Base-by-base conservation (phyloP, 2,329 filamentous ascomycete genomes). In the Clonostachys byssicola region DNA sequence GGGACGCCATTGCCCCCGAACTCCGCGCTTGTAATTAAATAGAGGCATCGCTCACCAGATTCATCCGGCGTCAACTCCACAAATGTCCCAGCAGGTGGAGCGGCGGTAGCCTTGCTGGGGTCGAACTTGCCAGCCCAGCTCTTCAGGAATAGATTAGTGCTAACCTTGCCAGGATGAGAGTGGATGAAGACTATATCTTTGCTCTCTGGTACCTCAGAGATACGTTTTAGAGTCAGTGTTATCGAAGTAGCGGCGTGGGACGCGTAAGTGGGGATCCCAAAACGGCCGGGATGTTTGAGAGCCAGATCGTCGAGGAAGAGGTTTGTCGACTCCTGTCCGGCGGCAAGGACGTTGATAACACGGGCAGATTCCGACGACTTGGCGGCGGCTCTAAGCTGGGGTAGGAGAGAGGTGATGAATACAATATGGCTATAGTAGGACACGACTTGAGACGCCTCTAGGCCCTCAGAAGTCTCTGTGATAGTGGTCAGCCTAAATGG, bases 301-400 rank as follows among this genome's bases (percentile, higher is more conserved):
- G 38, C 14, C 12, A 44, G 9, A 34, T 48, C 46, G 34, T 41
- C 20, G 34, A 40, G 42, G 16, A 40, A 34, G 34, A 48, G 12
- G 14, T 18, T 23, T n/a, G 44, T 39, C 18, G 44, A 36, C 47
- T 49, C 44, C 14, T 35, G 23, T 3, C 39, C 40, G 10, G 47
- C 40, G 13, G 47, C 43, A 12, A 46, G n/a, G 45, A 46, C 38
- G 18, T 16, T 34, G 18, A 46, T 20, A n/a, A 46, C 39, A 8
- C 45, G 45, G 18, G 45, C 14, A 23, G 20, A 23, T 23, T 23
- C 20, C 5, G 20, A 23, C 5, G 20, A 23, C 12, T 34, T 16
- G 12, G 18, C 20, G 14, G 12, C 13, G 39, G 16, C 12, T 20
- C 40, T 33, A 6, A 46, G 45, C 12, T 42, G 18, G 3, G 45